Percentiles rank a stretch among this genome's conserved stretches.
Evolutionary conservation across 306 rosid genomes (phyloP).

Genomic region (Cucurbita moschata): DNA sequence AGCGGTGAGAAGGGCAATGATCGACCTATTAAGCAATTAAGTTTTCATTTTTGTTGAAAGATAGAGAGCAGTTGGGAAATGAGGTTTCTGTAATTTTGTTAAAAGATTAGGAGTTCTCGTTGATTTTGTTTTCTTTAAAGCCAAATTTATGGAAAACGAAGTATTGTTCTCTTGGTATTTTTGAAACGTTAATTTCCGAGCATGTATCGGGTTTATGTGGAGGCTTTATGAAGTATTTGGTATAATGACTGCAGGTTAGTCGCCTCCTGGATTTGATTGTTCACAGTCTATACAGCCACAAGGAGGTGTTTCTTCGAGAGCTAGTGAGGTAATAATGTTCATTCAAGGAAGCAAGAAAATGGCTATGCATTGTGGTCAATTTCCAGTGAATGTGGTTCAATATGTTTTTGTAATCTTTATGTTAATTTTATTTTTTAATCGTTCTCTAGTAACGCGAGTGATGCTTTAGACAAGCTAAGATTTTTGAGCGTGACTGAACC

Average conservation of each 20-base stretch:
- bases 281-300: conserved; percentile 89
- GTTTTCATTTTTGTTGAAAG: neutral
- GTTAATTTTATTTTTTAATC: neutral
- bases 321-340: conserved; percentile 55
- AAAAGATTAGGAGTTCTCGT: neutral
- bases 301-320: conserved; percentile 84
- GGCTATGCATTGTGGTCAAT: neutral
- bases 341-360: too few relatives aligned
- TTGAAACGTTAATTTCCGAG: neutral
- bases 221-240: neutral
- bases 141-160: neutral
- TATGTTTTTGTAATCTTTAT: neutral
- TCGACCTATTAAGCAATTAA: neutral
- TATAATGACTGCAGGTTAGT: conserved; percentile 48
- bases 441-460: conserved; percentile 69
- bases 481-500: conserved; percentile 96
- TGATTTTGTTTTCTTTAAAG: neutral
- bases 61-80: neutral
- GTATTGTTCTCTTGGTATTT: neutral
- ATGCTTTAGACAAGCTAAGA: conserved; percentile 91
- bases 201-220: neutral
- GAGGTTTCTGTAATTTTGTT: neutral
- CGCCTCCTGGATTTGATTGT: conserved; percentile 82
- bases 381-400: neutral
- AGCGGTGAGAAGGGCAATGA: neutral